Base-by-base conservation (phyloP, 2,329 filamentous ascomycete species). In the Metarhizium album region DNA sequence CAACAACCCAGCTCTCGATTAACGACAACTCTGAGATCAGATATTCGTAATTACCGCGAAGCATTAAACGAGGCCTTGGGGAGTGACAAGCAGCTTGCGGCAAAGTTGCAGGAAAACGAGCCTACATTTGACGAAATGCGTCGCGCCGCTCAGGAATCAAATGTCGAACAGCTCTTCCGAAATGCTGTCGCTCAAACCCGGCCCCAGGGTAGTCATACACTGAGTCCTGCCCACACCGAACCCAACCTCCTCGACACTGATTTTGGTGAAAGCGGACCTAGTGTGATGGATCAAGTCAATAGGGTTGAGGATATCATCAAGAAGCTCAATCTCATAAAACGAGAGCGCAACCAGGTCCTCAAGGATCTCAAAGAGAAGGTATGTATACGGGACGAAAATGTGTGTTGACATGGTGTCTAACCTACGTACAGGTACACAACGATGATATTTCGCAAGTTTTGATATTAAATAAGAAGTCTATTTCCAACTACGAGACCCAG, bases 281-380 rank as follows among this genome's bases (percentile, higher is more conserved):
- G 85, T 60, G 89, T 98, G 8, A 76, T 87, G 54, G 90, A 96
- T 52, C 93, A 98, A 69, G 91, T 98, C 59, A 77, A 80, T 49
- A 83, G 79, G 59, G 89, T 98, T 9, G 93, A 98, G 62, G 89
- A 95, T 35, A 79, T 95, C 47, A 70, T 98, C 55, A 89, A 90
- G 71, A 96, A 90, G 69, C 69, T 98, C 59, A 94, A 90, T 60
- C 74, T 95, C 37, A 84, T 98, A 60, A 97, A 97, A 73, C 80
- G 88, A 53, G 94, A 98, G 67, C 78, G 93, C 53, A 83, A 85
- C 53, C 90, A 96, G 69, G 88, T 96, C 40, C 70, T 98, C 57
- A 97, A 96, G 67, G 93, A 98, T 68, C 74, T 98, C 59, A 98
- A 98, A 67, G 90, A 97, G 58, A 97, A 95, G 83, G 93, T 94